phyloP scores from a whole-genome alignment of 2,329 filamentous ascomycete genomes.

The Aureobasidium melanogenum region DNA sequence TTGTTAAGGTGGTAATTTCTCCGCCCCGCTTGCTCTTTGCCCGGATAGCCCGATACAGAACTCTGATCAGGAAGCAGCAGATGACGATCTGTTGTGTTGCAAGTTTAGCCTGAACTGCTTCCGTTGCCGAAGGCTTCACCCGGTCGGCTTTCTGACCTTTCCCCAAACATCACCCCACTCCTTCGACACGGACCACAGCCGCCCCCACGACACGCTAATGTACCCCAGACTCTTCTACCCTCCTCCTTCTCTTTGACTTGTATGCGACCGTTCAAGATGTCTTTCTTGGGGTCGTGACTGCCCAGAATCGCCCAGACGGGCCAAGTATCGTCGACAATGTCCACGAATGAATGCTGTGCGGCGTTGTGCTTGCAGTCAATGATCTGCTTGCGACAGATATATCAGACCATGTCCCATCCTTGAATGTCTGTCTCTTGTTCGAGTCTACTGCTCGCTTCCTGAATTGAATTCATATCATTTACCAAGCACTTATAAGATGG shows the following conservation, averaged over 20 bases:
- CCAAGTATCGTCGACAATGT: conserved; percentile 1
- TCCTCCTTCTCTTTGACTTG: neutral
- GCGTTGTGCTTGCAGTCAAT: neutral
- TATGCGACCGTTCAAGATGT: neutral
- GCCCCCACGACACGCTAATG: neutral
- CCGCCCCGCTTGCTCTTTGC: neutral
- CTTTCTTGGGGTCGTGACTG: neutral
- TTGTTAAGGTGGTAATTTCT: neutral
- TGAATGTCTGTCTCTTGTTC: neutral
- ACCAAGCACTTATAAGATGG: conserved; percentile 12
- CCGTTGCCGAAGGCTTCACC: neutral
- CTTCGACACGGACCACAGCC: neutral
- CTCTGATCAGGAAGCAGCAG: neutral
- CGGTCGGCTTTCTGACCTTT: neutral
- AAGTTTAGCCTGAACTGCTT: neutral
- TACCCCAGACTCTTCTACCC: neutral
- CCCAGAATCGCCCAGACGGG: conserved; percentile 7
- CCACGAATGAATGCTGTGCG: conserved; percentile 2
- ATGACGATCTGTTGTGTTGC: neutral
- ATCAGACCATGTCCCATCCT: neutral
- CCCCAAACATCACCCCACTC: neutral
- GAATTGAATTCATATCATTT: neutral
- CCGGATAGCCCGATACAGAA: neutral
- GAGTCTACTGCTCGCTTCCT: neutral
- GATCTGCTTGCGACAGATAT: neutral